Evolutionary conservation across 805 yeast species (phyloP).

Genomic region (Monosporozyma yasuniensis): DNA sequence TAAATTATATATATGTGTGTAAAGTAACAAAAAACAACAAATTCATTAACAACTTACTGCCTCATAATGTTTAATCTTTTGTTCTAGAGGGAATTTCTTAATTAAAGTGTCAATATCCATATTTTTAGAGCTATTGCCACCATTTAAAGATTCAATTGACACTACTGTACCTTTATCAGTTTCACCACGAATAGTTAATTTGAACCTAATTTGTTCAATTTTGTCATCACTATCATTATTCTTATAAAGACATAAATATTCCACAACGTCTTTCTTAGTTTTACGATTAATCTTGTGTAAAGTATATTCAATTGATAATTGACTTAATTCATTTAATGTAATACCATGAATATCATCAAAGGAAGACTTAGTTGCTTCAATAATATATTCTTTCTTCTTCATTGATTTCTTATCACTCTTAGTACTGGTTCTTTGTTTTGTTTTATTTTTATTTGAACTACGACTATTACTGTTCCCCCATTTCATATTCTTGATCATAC

Average conservation of each 20-base stretch:
- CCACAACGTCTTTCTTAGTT: conserved; percentile 15
- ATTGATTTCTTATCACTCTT: not conserved
- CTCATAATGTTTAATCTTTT: not conserved
- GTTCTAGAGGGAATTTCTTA: not conserved
- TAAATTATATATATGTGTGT: not conserved
- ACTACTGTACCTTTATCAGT: not conserved
- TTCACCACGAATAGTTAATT: conserved; percentile 14
- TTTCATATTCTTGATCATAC: conserved; percentile 1
- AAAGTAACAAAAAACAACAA: not conserved
- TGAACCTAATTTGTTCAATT: conserved; percentile 17
- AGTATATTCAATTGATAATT: conserved; percentile 20
- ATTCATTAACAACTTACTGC: not conserved
- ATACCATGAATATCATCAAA: conserved; percentile 26
- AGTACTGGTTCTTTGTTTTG: not conserved
- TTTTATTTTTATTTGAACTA: not conserved
- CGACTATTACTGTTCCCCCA: conserved; percentile 1
- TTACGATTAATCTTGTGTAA: conserved; percentile 17
- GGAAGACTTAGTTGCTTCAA: conserved; percentile 6
- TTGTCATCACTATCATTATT: not conserved
- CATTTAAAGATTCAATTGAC: not conserved
- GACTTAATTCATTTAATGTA: conserved; percentile 21
- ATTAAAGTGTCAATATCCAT: not conserved
- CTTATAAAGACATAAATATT: conserved; percentile 18
- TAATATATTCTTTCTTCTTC: not conserved
- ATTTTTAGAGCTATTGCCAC: not conserved